Evolutionary conservation across 345 rosid species (phyloP).

Genomic region (Eucalyptus cloeziana): DNA sequence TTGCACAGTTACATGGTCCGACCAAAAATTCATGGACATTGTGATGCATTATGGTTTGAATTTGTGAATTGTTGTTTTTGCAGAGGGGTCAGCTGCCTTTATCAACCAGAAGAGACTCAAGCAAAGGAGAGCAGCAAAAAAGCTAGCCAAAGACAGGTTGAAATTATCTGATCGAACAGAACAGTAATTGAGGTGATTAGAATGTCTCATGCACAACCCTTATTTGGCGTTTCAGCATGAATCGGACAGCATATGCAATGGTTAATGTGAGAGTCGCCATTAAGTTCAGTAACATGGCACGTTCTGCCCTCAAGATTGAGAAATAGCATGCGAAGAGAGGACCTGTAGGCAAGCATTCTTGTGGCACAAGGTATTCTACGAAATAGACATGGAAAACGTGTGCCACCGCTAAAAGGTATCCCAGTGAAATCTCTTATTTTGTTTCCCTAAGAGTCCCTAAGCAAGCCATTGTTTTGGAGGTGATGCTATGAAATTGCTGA

Average conservation of each 20-base stretch:
- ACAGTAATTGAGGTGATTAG: not conserved
- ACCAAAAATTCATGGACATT: not conserved
- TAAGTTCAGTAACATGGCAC: not conserved
- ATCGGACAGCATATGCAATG: not conserved
- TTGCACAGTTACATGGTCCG: too few relatives aligned
- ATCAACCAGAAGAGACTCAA: slow-evolving; percentile 26
- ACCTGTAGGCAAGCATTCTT: not conserved
- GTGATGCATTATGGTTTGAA: not conserved
- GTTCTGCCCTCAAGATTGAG: not conserved
- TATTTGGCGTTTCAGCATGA: not conserved
- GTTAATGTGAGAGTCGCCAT: not conserved
- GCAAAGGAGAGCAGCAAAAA: slow-evolving; percentile 50
- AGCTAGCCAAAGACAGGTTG: slow-evolving; percentile 16
- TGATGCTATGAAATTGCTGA: not conserved
- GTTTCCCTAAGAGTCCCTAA: not conserved
- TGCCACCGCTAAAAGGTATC: not conserved
- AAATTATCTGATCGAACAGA: not conserved
- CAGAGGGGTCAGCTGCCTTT: slow-evolving; percentile 2
- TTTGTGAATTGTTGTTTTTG: not conserved
- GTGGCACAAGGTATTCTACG: not conserved
- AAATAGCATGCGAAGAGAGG: not conserved
- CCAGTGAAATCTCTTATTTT: not conserved
- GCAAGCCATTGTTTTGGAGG: not conserved
- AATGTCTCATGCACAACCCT: not conserved
- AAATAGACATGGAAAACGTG: not conserved